Percentiles rank a stretch among this genome's conserved stretches.
phyloP scores from a whole-genome alignment of 805 yeast species.

The Isabelozyma pseudorhagii region DNA sequence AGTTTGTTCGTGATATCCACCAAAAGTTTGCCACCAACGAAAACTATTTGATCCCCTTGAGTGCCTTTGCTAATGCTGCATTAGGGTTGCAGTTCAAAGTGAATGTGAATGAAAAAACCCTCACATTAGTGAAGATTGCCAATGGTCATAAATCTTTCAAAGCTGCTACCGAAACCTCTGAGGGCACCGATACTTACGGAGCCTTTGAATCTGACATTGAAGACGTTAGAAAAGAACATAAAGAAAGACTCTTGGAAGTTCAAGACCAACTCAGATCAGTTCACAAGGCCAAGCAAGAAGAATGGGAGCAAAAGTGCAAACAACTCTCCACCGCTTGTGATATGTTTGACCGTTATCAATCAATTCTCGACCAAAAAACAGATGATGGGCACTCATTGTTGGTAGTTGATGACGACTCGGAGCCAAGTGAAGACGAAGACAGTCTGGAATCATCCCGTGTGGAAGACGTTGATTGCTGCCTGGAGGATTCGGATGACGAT shows the following conservation, averaged over 20 bases:
- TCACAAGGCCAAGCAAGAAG: not conserved
- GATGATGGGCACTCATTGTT: not conserved
- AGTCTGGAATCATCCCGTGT: not conserved
- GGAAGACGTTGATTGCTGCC: not conserved
- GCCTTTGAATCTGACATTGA: not conserved
- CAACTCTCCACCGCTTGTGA: not conserved
- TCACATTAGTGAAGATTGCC: not conserved
- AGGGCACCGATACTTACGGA: not conserved
- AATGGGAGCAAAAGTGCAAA: not conserved
- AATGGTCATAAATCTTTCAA: not conserved
- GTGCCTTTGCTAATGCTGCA: conserved; percentile 16
- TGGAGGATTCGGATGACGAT: not conserved
- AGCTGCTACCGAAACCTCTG: not conserved
- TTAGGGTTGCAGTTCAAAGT: conserved; percentile 18
- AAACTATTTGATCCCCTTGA: conserved; percentile 10
- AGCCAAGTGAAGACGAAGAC: conserved; percentile 4
- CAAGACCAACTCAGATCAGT: not conserved
- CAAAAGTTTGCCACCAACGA: conserved; percentile 6
- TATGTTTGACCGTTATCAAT: not conserved
- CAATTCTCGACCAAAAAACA: not conserved
- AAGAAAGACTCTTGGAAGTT: not conserved
- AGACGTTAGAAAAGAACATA: not conserved
- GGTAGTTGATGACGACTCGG: not conserved
- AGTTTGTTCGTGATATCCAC: conserved; percentile 11
- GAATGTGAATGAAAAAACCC: not conserved